Percentiles rank a stretch among this genome's conserved stretches.
Conservation (phyloP, 2,329 filamentous ascomycete species). For the Ramichloridium luteum region DNA sequence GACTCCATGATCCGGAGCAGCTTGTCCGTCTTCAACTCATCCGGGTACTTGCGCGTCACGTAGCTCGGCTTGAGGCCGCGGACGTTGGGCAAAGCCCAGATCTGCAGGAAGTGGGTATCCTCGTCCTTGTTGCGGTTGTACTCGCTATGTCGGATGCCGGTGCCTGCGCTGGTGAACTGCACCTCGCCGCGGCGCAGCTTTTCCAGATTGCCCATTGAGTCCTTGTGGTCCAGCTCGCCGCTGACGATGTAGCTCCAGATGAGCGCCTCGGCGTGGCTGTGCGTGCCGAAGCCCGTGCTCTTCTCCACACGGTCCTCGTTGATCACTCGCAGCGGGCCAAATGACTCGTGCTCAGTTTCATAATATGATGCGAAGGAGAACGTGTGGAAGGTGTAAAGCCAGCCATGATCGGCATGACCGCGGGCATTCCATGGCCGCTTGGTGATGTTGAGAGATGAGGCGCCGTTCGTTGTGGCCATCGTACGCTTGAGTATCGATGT, state of each 20-base stretch:
- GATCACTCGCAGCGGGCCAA: conserved; percentile 68
- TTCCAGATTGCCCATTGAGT: conserved; percentile 60
- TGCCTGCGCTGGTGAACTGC: conserved; percentile 83
- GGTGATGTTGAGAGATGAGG: conserved; percentile 46
- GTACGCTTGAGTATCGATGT: conserved; percentile 17
- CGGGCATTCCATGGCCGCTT: conserved; percentile 60
- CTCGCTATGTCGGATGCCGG: conserved; percentile 67
- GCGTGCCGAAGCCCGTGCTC: conserved; percentile 68
- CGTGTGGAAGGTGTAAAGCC: conserved; percentile 78
- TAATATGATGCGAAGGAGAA: conserved; percentile 69
- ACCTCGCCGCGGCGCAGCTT: conserved; percentile 73
- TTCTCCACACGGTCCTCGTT: conserved; percentile 77
- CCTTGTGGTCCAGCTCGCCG: conserved; percentile 76
- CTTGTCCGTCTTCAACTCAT: conserved; percentile 57
- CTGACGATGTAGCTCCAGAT: conserved; percentile 83
- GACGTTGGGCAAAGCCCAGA: conserved; percentile 75
- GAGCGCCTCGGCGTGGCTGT: conserved; percentile 75
- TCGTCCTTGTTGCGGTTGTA: conserved; percentile 62
- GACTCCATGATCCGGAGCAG: conserved; percentile 69
- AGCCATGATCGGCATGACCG: conserved; percentile 71
- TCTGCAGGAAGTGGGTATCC: conserved; percentile 75
- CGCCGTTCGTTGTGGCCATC: conserved; percentile 25
- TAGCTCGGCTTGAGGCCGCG: conserved; percentile 61
- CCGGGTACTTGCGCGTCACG: conserved; percentile 59
- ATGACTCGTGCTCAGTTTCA: conserved; percentile 54